A percentile compares a stretch with the other conserved stretches of the same genome.
These are phyloP conservation scores for Wickerhamiella azymoides DNA, from an alignment of 805 yeast genomes.

Conservation along the genomic window DNA sequence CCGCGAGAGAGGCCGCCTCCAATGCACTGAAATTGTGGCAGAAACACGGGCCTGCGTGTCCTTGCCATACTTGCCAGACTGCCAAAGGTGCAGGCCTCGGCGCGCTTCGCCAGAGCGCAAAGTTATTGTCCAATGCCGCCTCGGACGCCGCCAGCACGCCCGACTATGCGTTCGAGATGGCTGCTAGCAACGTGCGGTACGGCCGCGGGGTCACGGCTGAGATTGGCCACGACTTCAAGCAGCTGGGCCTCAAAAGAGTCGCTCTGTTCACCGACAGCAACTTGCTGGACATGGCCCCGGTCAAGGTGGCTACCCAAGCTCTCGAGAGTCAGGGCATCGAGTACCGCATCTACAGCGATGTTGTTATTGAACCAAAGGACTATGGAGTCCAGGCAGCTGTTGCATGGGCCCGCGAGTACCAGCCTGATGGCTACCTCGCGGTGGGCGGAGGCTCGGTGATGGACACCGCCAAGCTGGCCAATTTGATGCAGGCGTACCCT, in stretches of 20 bases:
- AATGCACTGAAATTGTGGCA: conserved; percentile 14
- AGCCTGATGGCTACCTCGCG: conserved; percentile 31
- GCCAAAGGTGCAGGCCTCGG: conserved; percentile 9
- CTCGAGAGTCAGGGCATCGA: conserved; percentile 25
- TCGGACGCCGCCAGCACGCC: conserved; percentile 10
- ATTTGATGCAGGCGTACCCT: conserved; percentile 30
- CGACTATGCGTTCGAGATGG: conserved; percentile 30
- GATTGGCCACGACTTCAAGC: conserved; percentile 27
- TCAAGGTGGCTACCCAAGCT: conserved; percentile 23
- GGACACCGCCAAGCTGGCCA: conserved; percentile 33
- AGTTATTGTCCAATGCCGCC: conserved; percentile 5
- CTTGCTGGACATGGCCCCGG: conserved; percentile 22
- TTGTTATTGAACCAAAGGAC: conserved; percentile 29
- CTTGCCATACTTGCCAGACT: conserved; percentile 25
- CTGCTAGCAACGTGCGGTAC: conserved; percentile 28
- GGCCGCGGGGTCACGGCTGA: conserved; percentile 29
- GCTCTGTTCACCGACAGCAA: conserved; percentile 28
- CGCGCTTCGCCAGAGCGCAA: conserved; percentile 7
- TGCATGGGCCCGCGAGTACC: conserved; percentile 24
- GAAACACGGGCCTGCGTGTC: conserved; percentile 23
- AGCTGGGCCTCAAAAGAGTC: conserved; percentile 23
- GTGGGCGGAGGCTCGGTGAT: conserved; percentile 37
- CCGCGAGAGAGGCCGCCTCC: neutral
- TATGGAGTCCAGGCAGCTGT: conserved; percentile 25
- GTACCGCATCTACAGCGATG: conserved; percentile 26